Evolutionary conservation across 768 basidiomycete species (phyloP).

Genomic region (Mycena maculata): DNA sequence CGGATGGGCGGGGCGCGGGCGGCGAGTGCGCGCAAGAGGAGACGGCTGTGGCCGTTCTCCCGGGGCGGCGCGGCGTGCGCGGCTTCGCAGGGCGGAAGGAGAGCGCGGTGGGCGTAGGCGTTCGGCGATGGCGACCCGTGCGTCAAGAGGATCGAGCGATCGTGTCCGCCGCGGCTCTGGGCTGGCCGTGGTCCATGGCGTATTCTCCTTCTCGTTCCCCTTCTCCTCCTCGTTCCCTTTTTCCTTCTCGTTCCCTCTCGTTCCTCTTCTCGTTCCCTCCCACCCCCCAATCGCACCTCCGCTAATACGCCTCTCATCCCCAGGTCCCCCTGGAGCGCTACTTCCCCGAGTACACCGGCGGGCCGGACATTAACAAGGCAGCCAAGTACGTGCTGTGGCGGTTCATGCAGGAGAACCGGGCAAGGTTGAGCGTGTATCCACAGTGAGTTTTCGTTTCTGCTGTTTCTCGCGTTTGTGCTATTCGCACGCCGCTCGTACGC

Average conservation of each 20-base stretch:
- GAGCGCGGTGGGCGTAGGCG: no score
- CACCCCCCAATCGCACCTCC: background rate
- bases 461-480: background rate
- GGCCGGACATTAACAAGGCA: slow-evolving; percentile 91
- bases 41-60: no score
- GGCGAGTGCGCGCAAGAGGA: no score
- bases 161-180: no score
- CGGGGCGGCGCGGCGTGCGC: no score
- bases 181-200: no score
- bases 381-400: slow-evolving; percentile 95
- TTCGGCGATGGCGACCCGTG: no score
- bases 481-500: background rate
- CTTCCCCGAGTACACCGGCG: slow-evolving; percentile 92
- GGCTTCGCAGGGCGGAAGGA: no score
- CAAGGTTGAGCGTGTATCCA: slow-evolving; percentile 88
- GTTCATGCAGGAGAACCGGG: slow-evolving; percentile 92
- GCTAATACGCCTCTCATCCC: background rate
- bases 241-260: background rate
- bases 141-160: no score
- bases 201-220: no score
- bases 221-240: background rate
- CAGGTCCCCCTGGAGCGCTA: slow-evolving; percentile 81
- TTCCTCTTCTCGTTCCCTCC: background rate
- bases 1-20: no score
- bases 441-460: slow-evolving; percentile 65